Base-by-base conservation (phyloP, 257 asterid species). In the Nicotiana otophora region DNA sequence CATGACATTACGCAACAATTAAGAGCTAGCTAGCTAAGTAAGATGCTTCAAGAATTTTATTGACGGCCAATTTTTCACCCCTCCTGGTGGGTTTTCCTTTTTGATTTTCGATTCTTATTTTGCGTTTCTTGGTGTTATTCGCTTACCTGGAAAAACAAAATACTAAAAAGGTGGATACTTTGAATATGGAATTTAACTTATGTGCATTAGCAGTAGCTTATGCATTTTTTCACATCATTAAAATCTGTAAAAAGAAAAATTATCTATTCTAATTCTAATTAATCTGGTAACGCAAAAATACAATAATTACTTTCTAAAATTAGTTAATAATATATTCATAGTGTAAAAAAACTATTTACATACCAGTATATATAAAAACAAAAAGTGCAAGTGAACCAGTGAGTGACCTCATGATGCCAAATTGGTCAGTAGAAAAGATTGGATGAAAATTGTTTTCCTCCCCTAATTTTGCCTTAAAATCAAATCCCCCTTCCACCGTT, bases 1-100 rank as follows among this genome's bases (percentile, higher is more conserved):
- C 65, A 74, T 42, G 77, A 72, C 57, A 57, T 33, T 61, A 23
- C 62, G 33, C 33, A 12, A 42, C 4, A 74, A 54, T 76, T 81
- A 75, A 15, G 39, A 74, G 11, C 26, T 66, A 66, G 75, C 5
- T 33, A 66, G 4, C 61, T 15, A 4, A 11, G 11, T n/a, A 7
- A 67, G 78, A 85, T 86, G 80, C 84, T 86, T 76, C 78, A 81
- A 83, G 64, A 86, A 81, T 31, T 10, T 46, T 80, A 62, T 81
- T 53, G 20, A 55, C 53, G 66, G 82, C 36, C 15, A 33, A 57
- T 33, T 7, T 74, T 48, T 2, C 4, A 7, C 26, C 80, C 0
- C 42, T 74, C 62, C 51, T 1, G 34, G 80, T 75, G 46, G 80
- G 28, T 23, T 15, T 16, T 42, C 15, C 0, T 74, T 48, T 51